Percentiles rank a stretch among this genome's conserved stretches.
phyloP scores from a whole-genome alignment of 768 basidiomycete genomes.

The Leucosporidium scottii region DNA sequence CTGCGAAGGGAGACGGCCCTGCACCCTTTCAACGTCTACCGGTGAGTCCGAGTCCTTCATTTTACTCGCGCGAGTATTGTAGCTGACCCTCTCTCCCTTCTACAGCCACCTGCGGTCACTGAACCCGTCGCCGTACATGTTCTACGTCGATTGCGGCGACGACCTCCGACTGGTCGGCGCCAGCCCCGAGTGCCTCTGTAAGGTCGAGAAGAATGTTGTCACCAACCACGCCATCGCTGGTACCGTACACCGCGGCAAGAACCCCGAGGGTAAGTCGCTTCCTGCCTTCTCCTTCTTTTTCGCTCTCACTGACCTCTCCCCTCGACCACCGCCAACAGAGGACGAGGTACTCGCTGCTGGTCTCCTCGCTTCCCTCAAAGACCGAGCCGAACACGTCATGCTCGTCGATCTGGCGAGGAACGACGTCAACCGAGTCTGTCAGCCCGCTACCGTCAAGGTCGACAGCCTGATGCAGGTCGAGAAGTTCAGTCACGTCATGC shows the following conservation, averaged over 20 bases:
- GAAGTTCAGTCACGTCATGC: constrained; percentile 96
- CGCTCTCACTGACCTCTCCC: background rate
- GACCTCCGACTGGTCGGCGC: constrained; percentile 94
- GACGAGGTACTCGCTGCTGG: constrained; percentile 69
- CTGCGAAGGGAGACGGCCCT: constrained; percentile 74
- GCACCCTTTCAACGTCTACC: constrained; percentile 95
- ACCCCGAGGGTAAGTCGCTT: constrained; percentile 60
- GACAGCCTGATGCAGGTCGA: constrained; percentile 89
- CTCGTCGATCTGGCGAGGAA: constrained; percentile 95
- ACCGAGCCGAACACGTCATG: constrained; percentile 98
- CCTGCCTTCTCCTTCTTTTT: background rate
- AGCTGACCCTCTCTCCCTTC: background rate
- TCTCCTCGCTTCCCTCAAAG: constrained; percentile 79
- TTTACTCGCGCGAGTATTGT: background rate
- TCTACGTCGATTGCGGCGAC: constrained; percentile 80
- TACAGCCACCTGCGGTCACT: constrained; percentile 68
- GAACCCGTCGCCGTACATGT: constrained; percentile 99
- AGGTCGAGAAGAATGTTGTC: constrained; percentile 81
- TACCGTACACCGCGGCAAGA: constrained; percentile 79
- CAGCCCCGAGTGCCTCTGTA: constrained; percentile 94
- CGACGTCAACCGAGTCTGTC: constrained; percentile 95
- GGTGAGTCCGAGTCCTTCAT: constrained; percentile 39
- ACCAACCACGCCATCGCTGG: constrained; percentile 98
- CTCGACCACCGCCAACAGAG: constrained; percentile 55
- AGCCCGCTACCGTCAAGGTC: constrained; percentile 89